Base-by-base conservation (phyloP, 2,329 filamentous ascomycete species). In the Esteya vermicola region DNA sequence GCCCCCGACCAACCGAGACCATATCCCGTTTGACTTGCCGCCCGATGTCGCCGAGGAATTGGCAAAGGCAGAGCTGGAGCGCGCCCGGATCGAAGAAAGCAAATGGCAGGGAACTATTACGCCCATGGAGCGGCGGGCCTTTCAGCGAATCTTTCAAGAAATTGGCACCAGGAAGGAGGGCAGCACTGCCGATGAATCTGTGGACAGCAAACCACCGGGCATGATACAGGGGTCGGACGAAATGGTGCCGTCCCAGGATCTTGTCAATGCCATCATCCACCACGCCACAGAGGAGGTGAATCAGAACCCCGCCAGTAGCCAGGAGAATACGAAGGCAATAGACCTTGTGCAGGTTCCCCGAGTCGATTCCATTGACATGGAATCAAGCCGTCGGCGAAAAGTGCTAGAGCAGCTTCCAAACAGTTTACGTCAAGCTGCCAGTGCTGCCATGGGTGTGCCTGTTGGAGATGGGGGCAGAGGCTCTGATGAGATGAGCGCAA, bases 121-220 rank as follows among this genome's bases (percentile, higher is more conserved):
- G 0, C 67, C 67, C 0, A 52, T 59, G 0, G 75, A 80, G 51
- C 58, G 58, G 8, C 50, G 57, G 8, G 52, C 62, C 9, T 72
- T 72, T 43, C 63, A 68, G 22, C 60, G 64, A 38, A 70, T 78
- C 38, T 80, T 80, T 48, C 61, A 65, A 38, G 64, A 75, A 39
- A 78, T 79, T 33, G 23, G 4, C 18, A 6, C 18, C 21, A 14
- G 10, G 7, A 12, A 19, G n/a, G 22, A 39, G 30, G 28, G 1
- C 16, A n/a, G 2, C 14, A 27, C 18, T 14, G 12, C 8, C 14
- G 16, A 16, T n/a, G n/a, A n/a, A n/a, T n/a, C n/a, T n/a, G n/a
- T n/a, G n/a, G n/a, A n/a, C n/a, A n/a, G n/a, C n/a, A n/a, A n/a
- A n/a, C n/a, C n/a, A n/a, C n/a, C n/a, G n/a, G n/a, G n/a, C n/a